A percentile compares a stretch with the other conserved stretches of the same genome.
Conservation (phyloP, 2,329 filamentous ascomycete species). For the Pleomassaria siparia region DNA sequence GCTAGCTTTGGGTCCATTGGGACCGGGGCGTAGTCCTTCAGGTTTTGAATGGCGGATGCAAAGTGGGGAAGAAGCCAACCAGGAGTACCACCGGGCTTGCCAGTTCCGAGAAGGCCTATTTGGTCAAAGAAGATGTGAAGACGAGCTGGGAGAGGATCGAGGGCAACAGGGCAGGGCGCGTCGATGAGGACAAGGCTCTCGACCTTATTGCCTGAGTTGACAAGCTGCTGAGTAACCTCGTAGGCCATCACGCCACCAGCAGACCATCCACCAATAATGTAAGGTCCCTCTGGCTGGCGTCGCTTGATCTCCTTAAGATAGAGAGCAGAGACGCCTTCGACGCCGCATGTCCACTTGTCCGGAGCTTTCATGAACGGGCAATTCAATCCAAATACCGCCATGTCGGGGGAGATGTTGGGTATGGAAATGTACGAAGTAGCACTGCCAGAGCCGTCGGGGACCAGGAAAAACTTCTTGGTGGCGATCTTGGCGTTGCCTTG, state of each 20-base stretch:
- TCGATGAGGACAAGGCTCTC: conserved; percentile 56
- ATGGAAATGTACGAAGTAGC: conserved; percentile 69
- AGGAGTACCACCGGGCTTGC: conserved; percentile 61
- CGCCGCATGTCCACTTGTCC: conserved; percentile 65
- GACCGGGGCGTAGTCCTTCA: conserved; percentile 69
- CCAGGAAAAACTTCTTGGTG: conserved; percentile 56
- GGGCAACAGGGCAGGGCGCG: conserved; percentile 55
- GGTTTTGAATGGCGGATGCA: conserved; percentile 65
- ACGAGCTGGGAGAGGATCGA: conserved; percentile 53
- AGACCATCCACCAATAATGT: conserved; percentile 58
- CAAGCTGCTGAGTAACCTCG: conserved; percentile 52
- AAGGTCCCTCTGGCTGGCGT: conserved; percentile 66
- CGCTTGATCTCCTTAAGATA: conserved; percentile 71
- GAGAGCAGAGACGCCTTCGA: conserved; percentile 65
- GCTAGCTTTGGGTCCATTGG: conserved; percentile 61
- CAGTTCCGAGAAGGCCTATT: conserved; percentile 70
- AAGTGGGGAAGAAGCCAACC: conserved; percentile 77
- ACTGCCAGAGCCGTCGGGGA: conserved; percentile 58
- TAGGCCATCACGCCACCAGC: conserved; percentile 59
- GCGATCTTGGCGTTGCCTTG: conserved; percentile 60
- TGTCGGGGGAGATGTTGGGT: conserved; percentile 54
- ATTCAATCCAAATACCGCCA: conserved; percentile 60
- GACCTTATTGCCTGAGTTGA: conserved; percentile 52
- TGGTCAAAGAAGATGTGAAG: conserved; percentile 73
- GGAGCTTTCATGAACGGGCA: conserved; percentile 72